Evolutionary conservation across 2,329 filamentous ascomycete species (phyloP), one percentile per base, ranked within the genome.

Genomic region (Calcarisporium arbuscula): DNA sequence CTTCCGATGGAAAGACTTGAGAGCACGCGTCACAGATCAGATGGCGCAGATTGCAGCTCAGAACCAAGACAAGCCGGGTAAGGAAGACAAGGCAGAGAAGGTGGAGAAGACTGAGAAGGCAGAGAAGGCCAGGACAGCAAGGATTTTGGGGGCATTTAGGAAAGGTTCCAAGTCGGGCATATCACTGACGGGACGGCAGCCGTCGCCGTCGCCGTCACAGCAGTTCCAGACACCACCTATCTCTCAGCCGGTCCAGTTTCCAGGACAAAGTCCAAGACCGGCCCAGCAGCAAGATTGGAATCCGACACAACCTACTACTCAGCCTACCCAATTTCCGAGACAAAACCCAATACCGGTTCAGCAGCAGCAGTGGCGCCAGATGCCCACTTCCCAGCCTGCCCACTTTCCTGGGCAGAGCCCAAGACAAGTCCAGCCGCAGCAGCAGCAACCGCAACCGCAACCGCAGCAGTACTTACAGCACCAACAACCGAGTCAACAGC

Each of bases 1-100:
- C 5, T 56, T 52, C 5, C 53, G 51, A 28, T 59, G 56, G 57
- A 60, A 56, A 37, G 56, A 49, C 3, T 29, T 60, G 14, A 55
- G 36, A 35, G 57, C 50, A 20, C 49, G 56, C 21, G 41, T 62
- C 45, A 55, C 51, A 4, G 52, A 38, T 15, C 58, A n/a, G n/a
- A n/a, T 49, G 32, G 35, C 41, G 3, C 44, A 45, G 8, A 29
- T 22, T 5, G 52, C 42, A 26, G 36, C 6, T 22, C 34, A 12
- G 35, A 40, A 10, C 29, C 30, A 40, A 39, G 19, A 29, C 11
- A 34, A 40, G 28, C 35, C 40, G 11, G 18, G 20, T 2, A 36
- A 38, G 22, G 33, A 21, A 12, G 40, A 43, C 8, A 41, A 37
- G 19, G 22, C 33, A 14, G 27, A 12, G 35, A 40, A 10, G 28